Evolutionary conservation across 2,329 filamentous ascomycete species (phyloP), one percentile per base, ranked within the genome.

Genomic region (Endoconidiophora laricicola): DNA sequence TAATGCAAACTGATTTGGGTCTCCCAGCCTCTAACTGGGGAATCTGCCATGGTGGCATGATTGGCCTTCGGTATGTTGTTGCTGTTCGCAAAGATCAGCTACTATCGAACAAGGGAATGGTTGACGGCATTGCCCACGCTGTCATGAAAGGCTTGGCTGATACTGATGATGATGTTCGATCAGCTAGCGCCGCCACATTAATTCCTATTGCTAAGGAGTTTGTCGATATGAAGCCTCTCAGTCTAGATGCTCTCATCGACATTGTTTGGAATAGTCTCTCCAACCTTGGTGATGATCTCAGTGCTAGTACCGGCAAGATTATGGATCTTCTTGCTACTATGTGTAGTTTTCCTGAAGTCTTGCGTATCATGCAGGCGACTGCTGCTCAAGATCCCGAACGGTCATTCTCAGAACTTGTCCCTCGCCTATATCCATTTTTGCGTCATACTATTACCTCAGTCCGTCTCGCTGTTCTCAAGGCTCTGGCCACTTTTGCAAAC

Each of bases 231-330:
- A 82, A 90, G 14, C 83, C 86, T 14, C 72, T 72, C 33, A 80
- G 86, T 41, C 72, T 98, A 29, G 80, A 88, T 54, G 73, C 76
- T 26, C 76, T 98, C 38, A 94, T 95, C 63, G 82, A 84, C 60
- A 94, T 96, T 53, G 88, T 98, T 24, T 98, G 91, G 91, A 85
- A 94, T 60, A 96, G 91, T 67, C 71, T 98, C 22, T 94, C 90
- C 3, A 93, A 94, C 61, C 71, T 98, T n/a, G 88, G 90, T 56
- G 91, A 98, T 61, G 91, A 98, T 61, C 72, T 98, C 16, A 96
- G 88, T 62, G 91, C 91, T 3, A 96, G 91, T 62, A 98, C 93
- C 7, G 91, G 91, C 44, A 93, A 87, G 51, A 94, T 98, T 49
- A 98, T 98, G 93, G 93, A 98, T 63, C 75, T 98, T 39, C 73